Percentiles rank a stretch among this genome's conserved stretches.
Evolutionary conservation across 768 basidiomycete species (phyloP).

Genomic region (Austroboletus eburneus): DNA sequence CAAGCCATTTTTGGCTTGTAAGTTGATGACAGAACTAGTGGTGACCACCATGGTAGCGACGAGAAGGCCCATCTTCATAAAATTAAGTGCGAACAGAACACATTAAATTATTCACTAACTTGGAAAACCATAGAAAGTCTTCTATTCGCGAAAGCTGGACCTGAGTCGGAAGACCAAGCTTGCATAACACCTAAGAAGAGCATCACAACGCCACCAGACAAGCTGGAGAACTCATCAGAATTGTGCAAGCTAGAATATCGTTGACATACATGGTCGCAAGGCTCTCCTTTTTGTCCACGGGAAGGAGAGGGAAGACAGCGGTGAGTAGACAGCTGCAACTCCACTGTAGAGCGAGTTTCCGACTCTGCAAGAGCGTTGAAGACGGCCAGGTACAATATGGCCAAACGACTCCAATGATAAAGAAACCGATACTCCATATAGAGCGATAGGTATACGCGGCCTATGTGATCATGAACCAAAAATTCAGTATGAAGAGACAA

Average conservation of each 20-base stretch:
- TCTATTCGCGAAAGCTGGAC: neutral
- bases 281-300: slow-evolving; percentile 69
- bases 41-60: slow-evolving; percentile 50
- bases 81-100: neutral
- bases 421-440: slow-evolving; percentile 66
- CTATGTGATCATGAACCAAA: slow-evolving; percentile 31
- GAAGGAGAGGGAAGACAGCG: slow-evolving; percentile 64
- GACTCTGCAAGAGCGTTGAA: slow-evolving; percentile 24
- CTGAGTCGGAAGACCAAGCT: slow-evolving; percentile 3
- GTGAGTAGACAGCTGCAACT: slow-evolving; percentile 45
- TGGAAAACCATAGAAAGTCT: slow-evolving; percentile 16
- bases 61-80: slow-evolving; percentile 47
- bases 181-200: slow-evolving; percentile 32
- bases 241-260: too few species aligned
- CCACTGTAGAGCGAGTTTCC: slow-evolving; percentile 41
- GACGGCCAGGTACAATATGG: slow-evolving; percentile 51
- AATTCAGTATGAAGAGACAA: neutral
- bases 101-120: slow-evolving; percentile 11
- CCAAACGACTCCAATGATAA: slow-evolving; percentile 61
- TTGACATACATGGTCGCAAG: slow-evolving; percentile 55
- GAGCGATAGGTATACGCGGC: slow-evolving; percentile 65
- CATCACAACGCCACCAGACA: slow-evolving; percentile 47
- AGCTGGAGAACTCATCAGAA: too few species aligned
- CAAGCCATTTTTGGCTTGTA: slow-evolving; percentile 65
- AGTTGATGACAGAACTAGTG: slow-evolving; percentile 49